Base-by-base conservation (phyloP, 2,329 filamentous ascomycete species). In the Fusarium sp. region DNA sequence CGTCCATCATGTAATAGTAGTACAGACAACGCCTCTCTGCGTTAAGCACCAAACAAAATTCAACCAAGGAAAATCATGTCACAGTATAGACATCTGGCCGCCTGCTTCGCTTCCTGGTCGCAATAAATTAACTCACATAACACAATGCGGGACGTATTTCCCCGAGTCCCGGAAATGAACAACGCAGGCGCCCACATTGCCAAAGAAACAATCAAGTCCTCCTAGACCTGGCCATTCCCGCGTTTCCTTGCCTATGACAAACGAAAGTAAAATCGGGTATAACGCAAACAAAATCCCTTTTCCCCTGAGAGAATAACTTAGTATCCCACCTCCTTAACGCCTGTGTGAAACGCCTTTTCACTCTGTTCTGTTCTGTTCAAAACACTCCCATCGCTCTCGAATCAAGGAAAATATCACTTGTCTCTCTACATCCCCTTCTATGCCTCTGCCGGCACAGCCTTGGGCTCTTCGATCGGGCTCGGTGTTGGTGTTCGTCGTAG, bases 401-500 rank as follows among this genome's bases (percentile, higher is more conserved):
- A 66, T 58, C 37, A 32, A 66, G 43, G 52, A 23, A 64, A 58
- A 50, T 54, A 23, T 14, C 39, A 52, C 54, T 27, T 30, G 4
- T 25, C 60, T 39, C 43, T 61, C 25, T 50, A 25, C 48, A 16
- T 62, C 9, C 58, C 48, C 50, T 59, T 72, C 70, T 73, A 76
- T 68, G 27, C 67, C 41, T 78, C 75, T 45, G 60, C 35, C 20
- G 61, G 20, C 41, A 65, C 62, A 9, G 76, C 76, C 56, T 81
- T 79, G 43, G 74, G 74, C 20, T 76, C 70, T 30, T 76, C 75
- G 3, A 68, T 63, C 2, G 70, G 74, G 10, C 68, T 75, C 20
- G 77, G 81, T 56, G 77, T 81, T n/a, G 83, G 82, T 50, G 81
- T 83, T 69, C 82, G 82, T 63, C 82, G 81, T 30, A 85, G 75